Conservation (phyloP, 768 basidiomycete genomes). For the Russula lepida region DNA sequence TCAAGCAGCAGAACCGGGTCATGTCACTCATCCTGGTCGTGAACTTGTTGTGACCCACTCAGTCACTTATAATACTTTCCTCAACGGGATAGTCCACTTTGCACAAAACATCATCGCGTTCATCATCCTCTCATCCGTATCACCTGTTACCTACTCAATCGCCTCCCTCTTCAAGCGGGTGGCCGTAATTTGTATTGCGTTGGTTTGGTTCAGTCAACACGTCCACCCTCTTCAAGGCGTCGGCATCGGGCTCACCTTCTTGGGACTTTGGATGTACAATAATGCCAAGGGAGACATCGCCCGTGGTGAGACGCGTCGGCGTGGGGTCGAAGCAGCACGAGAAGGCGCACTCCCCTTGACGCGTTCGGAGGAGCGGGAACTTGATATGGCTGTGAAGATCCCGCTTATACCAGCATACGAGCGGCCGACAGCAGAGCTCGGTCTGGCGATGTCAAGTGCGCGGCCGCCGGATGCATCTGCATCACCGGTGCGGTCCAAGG, state of each 20-base stretch:
- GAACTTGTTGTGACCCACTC: slow-evolving; percentile 48
- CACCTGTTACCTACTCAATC: slow-evolving; percentile 98
- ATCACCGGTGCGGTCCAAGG: slow-evolving; percentile 13
- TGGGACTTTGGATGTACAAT: slow-evolving; percentile 94
- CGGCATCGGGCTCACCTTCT: slow-evolving; percentile 87
- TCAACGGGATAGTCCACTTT: slow-evolving; percentile 95
- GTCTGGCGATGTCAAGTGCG: slow-evolving; percentile 1
- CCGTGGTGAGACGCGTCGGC: slow-evolving; percentile 82
- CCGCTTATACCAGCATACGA: slow-evolving; percentile 16
- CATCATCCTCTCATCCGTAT: slow-evolving; percentile 89
- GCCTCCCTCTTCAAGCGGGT: slow-evolving; percentile 97
- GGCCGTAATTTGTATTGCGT: slow-evolving; percentile 94
- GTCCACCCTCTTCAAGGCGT: slow-evolving; percentile 78
- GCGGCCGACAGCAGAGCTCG: neutral
- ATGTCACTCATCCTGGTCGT: slow-evolving; percentile 39
- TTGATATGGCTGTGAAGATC: slow-evolving; percentile 39
- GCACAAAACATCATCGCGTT: slow-evolving; percentile 97
- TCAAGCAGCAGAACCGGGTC: slow-evolving; percentile 29
- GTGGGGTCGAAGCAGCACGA: slow-evolving; percentile 63
- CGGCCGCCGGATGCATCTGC: slow-evolving; percentile 1
- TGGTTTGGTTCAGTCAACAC: slow-evolving; percentile 89
- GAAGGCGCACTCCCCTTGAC: slow-evolving; percentile 64
- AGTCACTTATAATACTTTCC: slow-evolving; percentile 73
- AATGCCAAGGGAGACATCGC: slow-evolving; percentile 88
- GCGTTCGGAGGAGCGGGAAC: slow-evolving; percentile 42